phyloP scores from a whole-genome alignment of 495 filamentous ascomycete genomes.

The Talaromyces borbonicus region DNA sequence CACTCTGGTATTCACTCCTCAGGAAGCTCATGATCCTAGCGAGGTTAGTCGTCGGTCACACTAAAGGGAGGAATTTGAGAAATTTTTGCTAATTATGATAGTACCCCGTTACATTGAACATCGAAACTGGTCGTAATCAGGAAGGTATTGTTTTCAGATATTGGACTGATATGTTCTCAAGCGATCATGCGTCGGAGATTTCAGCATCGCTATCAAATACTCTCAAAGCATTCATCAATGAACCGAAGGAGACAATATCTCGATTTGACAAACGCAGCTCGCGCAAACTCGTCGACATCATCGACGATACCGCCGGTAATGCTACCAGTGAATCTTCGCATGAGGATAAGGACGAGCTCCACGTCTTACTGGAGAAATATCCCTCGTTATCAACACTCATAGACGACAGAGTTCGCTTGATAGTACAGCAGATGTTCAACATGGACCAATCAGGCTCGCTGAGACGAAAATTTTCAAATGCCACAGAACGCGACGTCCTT shows the following conservation, averaged over 20 bases:
- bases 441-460: background rate
- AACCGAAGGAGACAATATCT: slow-evolving; percentile 10
- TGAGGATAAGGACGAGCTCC: slow-evolving; percentile 11
- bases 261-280: slow-evolving; percentile 5
- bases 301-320: background rate
- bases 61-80: background rate
- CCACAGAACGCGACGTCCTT: slow-evolving; percentile 1
- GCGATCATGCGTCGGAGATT: slow-evolving; percentile 24
- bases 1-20: slow-evolving; percentile 28
- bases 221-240: slow-evolving; percentile 9
- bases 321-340: slow-evolving; percentile 5
- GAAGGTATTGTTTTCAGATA: slow-evolving; percentile 40
- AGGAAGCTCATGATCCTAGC: slow-evolving; percentile 36
- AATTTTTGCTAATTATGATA: slow-evolving; percentile 7
- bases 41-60: slow-evolving; percentile 25
- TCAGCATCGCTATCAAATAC: slow-evolving; percentile 11
- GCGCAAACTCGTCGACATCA: background rate
- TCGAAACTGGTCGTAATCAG: slow-evolving; percentile 29
- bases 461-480: background rate
- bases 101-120: slow-evolving; percentile 41
- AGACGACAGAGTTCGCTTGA: slow-evolving; percentile 31
- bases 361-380: slow-evolving; percentile 14
- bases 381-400: slow-evolving; percentile 26
- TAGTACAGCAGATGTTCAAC: slow-evolving; percentile 28
- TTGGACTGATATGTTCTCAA: slow-evolving; percentile 37